Conservation (phyloP, 1,284 basidiomycete genomes). For the Singerocomus inundabilis region DNA sequence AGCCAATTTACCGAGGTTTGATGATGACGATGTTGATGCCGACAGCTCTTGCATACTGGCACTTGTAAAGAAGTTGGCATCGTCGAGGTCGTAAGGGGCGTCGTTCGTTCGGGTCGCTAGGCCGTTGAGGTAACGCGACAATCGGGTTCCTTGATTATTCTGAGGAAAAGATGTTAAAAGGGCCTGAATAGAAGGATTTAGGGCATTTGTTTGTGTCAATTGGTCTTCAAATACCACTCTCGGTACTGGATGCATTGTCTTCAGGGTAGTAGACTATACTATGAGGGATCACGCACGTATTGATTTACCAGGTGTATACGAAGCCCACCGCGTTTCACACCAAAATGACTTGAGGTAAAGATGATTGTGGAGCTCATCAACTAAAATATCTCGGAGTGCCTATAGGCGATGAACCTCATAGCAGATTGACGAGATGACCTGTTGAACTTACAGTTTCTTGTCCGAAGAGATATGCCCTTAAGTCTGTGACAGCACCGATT, state of each 20-base stretch:
- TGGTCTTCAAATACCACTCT: constrained; percentile 60
- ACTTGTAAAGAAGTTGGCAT: constrained; percentile 43
- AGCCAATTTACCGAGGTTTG: constrained; percentile 23
- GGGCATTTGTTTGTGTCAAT: constrained; percentile 24
- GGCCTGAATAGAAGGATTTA: constrained; percentile 30
- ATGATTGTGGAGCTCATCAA: constrained; percentile 96
- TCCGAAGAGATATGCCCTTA: constrained; percentile 80
- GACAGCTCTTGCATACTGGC: constrained; percentile 28
- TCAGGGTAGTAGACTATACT: constrained; percentile 5
- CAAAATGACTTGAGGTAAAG: constrained; percentile 98
- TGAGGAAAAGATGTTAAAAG: constrained; percentile 37
- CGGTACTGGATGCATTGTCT: constrained; percentile 44
- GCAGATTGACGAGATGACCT: neutral
- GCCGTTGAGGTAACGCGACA: constrained; percentile 67
- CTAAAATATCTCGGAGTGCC: constrained; percentile 88
- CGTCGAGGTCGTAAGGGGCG: constrained; percentile 70
- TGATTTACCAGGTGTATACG: constrained; percentile 81
- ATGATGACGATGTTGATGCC: constrained; percentile 27
- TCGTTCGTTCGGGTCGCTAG: constrained; percentile 80
- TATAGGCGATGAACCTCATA: constrained; percentile 35
- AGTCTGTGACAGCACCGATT: constrained; percentile 89
- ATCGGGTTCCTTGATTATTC: constrained; percentile 40
- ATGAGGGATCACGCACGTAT: constrained; percentile 49
- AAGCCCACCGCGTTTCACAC: constrained; percentile 90
- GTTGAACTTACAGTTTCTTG: constrained; percentile 79